Base-by-base conservation (phyloP, 306 rosid species). In the Styphnolobium japonicum region DNA sequence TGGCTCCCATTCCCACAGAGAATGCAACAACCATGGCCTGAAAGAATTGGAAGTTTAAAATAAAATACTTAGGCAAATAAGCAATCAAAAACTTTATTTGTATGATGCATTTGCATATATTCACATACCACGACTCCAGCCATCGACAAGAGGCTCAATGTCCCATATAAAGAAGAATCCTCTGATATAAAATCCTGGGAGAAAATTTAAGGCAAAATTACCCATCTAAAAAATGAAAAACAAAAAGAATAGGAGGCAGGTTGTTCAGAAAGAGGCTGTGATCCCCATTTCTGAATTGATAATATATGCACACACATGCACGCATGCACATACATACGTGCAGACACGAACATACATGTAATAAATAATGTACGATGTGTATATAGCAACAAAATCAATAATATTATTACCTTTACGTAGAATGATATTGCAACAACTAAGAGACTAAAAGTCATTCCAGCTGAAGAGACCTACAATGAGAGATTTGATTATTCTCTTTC, bases 1-100 rank as follows among this genome's bases (percentile, higher is more conserved):
- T 95, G 71, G 96, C 96, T 84, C 99, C 99, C 70, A 95, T 0
- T 78, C 99, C 99, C 80, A 95, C 70, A 66, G 99, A 95, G 86
- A 95, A 95, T 36, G 91, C 14, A 74, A 85, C 82, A 40, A 95
- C 97, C 97, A 94, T 85, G 67, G 88, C 97, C 98, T 92, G 74
- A 77, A 82, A 72, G 82, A 67, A 79, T 60, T 75, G 77, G 21
- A 78, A 65, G 71, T 60, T 81, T 65, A 69, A 58, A 4, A 58
- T 37, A 36, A 61, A 62, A 23, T 22, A 65, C 42, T 29, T 69
- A 21, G 64, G 55, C 69, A 80, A 81, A 69, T 62, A 53, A 63
- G 45, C 37, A 48, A 57, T 71, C 19, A 58, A 31, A 51, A 76
- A 51, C n/a, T 21, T 57, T 55, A 70, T 55, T 25, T 67, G 31